A percentile compares a stretch with the other conserved stretches of the same genome.
phyloP scores from a whole-genome alignment of 805 yeast genomes.

The Cyberlindnera meyerae region DNA sequence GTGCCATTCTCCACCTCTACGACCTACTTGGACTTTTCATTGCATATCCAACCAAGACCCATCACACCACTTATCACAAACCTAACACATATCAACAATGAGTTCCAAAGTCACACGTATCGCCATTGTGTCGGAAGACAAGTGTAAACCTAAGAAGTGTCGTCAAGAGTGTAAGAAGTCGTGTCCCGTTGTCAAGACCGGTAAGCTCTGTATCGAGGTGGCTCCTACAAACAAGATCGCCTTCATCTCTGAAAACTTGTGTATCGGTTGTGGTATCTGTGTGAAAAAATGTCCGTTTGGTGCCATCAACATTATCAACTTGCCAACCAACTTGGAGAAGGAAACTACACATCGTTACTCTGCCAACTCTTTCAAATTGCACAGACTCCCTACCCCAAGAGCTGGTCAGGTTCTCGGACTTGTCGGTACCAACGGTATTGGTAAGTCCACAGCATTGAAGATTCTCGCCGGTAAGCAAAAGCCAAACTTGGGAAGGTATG shows the following conservation, averaged over 20 bases:
- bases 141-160: conserved; percentile 97
- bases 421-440: conserved; percentile 99
- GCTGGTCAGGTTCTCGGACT: conserved; percentile 98
- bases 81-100: conserved; percentile 3
- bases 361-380: conserved; percentile 95
- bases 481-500: conserved; percentile 92
- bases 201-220: conserved; percentile 96
- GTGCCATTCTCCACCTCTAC: too few relatives aligned
- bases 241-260: conserved; percentile 85
- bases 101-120: conserved; percentile 60
- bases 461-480: conserved; percentile 96
- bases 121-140: conserved; percentile 92
- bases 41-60: not conserved
- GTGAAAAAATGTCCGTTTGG: conserved; percentile 98
- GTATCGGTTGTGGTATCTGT: conserved; percentile 99
- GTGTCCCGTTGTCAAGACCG: conserved; percentile 98
- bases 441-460: conserved; percentile 95
- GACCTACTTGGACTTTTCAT: not conserved
- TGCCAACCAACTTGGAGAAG: conserved; percentile 89
- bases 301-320: conserved; percentile 91
- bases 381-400: conserved; percentile 96
- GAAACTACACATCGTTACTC: conserved; percentile 97
- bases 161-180: conserved; percentile 96
- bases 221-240: conserved; percentile 88
- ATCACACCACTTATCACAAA: not conserved